Percentiles rank a stretch among this genome's conserved stretches.
Conservation (phyloP, 768 basidiomycete genomes). For the Dioszegia hungarica region DNA sequence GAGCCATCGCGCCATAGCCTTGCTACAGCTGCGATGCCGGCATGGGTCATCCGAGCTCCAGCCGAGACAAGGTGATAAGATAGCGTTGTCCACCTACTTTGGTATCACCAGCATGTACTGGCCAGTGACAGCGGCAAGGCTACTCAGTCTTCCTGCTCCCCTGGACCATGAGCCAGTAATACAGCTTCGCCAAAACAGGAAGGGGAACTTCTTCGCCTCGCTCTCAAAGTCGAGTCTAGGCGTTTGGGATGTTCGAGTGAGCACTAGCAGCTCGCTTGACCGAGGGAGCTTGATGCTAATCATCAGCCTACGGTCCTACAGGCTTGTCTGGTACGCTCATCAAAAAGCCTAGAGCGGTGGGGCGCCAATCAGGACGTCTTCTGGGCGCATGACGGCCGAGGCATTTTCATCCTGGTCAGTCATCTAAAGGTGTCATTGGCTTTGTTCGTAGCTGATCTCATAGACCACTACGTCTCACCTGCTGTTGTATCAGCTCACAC, state of each 20-base stretch:
- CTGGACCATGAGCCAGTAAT: conserved; percentile 17
- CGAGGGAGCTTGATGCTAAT: not conserved
- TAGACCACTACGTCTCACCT: conserved; percentile 78
- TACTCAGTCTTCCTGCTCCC: conserved; percentile 17
- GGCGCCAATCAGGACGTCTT: conserved; percentile 69
- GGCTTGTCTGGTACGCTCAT: conserved; percentile 69
- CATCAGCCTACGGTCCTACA: conserved; percentile 49
- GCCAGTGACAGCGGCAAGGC: conserved; percentile 30
- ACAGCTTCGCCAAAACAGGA: conserved; percentile 19
- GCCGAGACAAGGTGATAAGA: not conserved
- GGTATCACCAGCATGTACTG: conserved; percentile 44
- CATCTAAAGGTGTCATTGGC: no score
- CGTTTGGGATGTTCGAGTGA: conserved; percentile 44
- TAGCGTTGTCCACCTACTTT: no score
- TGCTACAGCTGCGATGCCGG: not conserved
- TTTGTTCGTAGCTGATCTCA: not conserved
- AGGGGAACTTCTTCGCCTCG: conserved; percentile 38
- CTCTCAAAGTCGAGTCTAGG: conserved; percentile 23
- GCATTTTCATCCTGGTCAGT: conserved; percentile 77
- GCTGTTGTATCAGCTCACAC: conserved; percentile 63
- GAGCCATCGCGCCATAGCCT: no score
- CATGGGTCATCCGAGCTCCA: no score
- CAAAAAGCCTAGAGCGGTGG: conserved; percentile 71
- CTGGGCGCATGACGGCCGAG: conserved; percentile 78
- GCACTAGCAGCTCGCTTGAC: conserved; percentile 2